These are phyloP conservation scores for Zizania latifolia DNA, from an alignment of 176 grass and related monocot species.

Conservation along the genomic window DNA sequence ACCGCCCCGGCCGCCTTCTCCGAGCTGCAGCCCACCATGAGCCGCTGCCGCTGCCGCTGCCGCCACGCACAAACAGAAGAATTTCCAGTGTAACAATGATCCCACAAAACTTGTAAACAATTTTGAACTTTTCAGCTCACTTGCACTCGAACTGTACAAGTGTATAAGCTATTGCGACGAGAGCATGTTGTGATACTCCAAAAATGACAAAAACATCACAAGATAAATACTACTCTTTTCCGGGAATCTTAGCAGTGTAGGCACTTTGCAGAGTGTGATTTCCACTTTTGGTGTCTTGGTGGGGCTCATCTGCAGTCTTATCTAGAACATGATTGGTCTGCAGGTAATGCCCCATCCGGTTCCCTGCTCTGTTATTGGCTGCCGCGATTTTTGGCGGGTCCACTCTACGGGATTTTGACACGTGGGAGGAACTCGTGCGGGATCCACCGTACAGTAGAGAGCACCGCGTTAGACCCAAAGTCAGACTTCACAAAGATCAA, in stretches of 20 bases:
- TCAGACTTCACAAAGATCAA: neutral
- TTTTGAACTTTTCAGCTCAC: neutral
- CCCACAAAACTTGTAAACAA: neutral
- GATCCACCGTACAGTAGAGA: neutral
- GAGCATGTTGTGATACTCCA: neutral
- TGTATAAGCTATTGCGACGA: neutral
- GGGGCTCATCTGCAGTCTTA: conserved; percentile 38
- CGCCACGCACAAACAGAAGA: neutral
- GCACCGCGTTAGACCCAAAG: neutral
- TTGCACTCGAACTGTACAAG: neutral
- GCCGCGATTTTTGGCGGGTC: conserved; percentile 45
- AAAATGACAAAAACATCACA: conserved; percentile 26
- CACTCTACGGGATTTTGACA: conserved; percentile 4
- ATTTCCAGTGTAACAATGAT: neutral
- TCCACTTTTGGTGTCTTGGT: conserved; percentile 19
- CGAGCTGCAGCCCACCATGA: conserved; percentile 16
- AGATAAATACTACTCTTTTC: conserved; percentile 24
- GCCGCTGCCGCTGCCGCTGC: too few relatives aligned
- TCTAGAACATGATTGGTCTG: conserved; percentile 42
- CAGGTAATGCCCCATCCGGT: conserved; percentile 18
- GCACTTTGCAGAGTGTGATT: conserved; percentile 27
- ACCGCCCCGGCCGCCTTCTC: conserved; percentile 43
- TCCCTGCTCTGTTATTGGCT: conserved; percentile 41
- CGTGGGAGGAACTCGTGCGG: neutral
- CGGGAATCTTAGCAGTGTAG: neutral